Base-by-base conservation (phyloP, 371 early-diverging fungal genomes). In the Mucor velutinosus region DNA sequence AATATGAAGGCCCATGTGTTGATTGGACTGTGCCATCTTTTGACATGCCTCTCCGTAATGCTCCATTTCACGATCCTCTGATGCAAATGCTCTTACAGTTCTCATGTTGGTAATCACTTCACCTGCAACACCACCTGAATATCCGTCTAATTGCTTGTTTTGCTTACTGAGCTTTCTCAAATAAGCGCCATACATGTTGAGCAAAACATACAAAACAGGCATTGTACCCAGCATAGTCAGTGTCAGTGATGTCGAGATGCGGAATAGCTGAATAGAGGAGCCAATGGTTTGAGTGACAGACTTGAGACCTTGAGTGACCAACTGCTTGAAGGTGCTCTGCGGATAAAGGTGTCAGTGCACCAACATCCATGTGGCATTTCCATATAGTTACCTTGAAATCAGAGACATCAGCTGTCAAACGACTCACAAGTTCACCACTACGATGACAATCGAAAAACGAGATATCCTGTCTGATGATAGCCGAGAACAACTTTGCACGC, bases 61-160 rank as follows among this genome's bases (percentile, higher is more conserved):
- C n/a, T 76, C 79, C 66, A 85, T 72, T 66, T 93, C 94, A 17
- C 81, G 78, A 47, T 76, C 76, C 73, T 93, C 94, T 0, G 90
- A 87, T 12, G 90, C 87, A 77, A 93, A 93, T 23, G 93, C 88
- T 32, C 91, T 80, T 17, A 94, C 93, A 0, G 94, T 92, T 51
- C 91, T 75, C 62, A 94, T 86, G 64, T 92, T 92, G 12, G 82
- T 72, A 14, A 94, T 72, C 71, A 85, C 89, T 74, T 94, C 94
- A 3, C 87, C 86, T 3, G 90, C 92, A 29, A 94, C 80, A 3
- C 89, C 89, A 19, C 81, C 77, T 7, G 91, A 84, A 10, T 76
- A 60, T 1, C 85, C 80, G 53, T 93, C 93, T 59, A 86, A 76
- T 7, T 69, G 65, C 39, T 86, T 80, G 3, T 84, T 82, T 1